Conservation (phyloP, 768 basidiomycete genomes). For the Boletus patriciae region DNA sequence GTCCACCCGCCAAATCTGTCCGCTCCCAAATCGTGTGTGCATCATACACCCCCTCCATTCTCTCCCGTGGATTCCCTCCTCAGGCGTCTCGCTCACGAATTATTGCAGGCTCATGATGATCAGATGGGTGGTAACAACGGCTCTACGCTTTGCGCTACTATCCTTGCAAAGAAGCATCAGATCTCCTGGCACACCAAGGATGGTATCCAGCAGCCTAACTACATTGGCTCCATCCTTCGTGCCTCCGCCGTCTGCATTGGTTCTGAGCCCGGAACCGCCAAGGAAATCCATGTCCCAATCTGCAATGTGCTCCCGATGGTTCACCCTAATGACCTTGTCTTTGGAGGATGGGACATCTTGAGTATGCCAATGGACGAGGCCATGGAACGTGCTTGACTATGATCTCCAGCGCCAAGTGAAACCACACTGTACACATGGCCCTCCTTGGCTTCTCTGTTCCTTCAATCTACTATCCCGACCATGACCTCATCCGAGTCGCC, state of each 20-base stretch:
- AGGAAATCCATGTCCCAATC: constrained; percentile 91
- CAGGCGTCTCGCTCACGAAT: too few species aligned
- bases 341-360: constrained; percentile 99
- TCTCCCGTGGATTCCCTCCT: too few species aligned
- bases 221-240: constrained; percentile 94
- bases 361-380: constrained; percentile 81
- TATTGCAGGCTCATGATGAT: constrained; percentile 86
- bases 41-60: too few species aligned
- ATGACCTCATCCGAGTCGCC: constrained; percentile 97
- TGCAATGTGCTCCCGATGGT: constrained; percentile 95
- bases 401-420: constrained; percentile 95
- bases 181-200: constrained; percentile 94
- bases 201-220: constrained; percentile 92
- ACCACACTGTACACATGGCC: constrained; percentile 82
- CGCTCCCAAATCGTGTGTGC: too few species aligned
- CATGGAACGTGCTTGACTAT: constrained; percentile 90
- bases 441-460: constrained; percentile 81
- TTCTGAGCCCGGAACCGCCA: constrained; percentile 70
- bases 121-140: constrained; percentile 98
- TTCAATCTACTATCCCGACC: constrained; percentile 94
- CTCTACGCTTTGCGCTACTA: constrained; percentile 87
- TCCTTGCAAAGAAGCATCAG: constrained; percentile 94
- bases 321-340: constrained; percentile 95
- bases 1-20: too few species aligned
- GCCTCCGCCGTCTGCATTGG: constrained; percentile 95